phyloP scores from a whole-genome alignment of 768 basidiomycete species.

The Kwoniella dejecticola region DNA sequence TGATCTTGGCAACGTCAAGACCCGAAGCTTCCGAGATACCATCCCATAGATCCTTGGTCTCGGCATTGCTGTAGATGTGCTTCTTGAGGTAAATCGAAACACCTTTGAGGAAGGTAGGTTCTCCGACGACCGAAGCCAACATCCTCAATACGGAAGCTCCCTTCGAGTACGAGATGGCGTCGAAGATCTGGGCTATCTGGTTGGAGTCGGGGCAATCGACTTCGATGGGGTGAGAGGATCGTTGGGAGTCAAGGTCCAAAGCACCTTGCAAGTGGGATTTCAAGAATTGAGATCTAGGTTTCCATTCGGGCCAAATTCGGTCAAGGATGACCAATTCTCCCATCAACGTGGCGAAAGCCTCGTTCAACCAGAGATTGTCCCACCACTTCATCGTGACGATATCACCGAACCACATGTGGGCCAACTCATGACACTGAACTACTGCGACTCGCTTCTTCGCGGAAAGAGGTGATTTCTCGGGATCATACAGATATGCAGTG shows the following conservation, averaged over 20 bases:
- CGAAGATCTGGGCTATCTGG: slow-evolving; percentile 86
- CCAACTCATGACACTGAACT: slow-evolving; percentile 74
- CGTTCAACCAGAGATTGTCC: slow-evolving; percentile 57
- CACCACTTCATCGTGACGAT: slow-evolving; percentile 79
- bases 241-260: slow-evolving; percentile 76
- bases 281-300: slow-evolving; percentile 77
- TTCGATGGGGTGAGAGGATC: slow-evolving; percentile 89
- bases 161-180: slow-evolving; percentile 79
- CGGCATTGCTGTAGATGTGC: slow-evolving; percentile 79
- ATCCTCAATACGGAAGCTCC: slow-evolving; percentile 78
- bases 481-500: slow-evolving; percentile 74
- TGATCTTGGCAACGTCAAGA: slow-evolving; percentile 72
- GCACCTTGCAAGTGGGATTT: slow-evolving; percentile 75
- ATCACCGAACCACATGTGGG: slow-evolving; percentile 73
- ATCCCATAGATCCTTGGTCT: slow-evolving; percentile 82
- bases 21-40: slow-evolving; percentile 75
- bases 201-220: slow-evolving; percentile 85
- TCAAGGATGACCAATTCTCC: slow-evolving; percentile 83
- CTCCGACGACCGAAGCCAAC: slow-evolving; percentile 83
- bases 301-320: slow-evolving; percentile 75
- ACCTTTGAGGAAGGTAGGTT: slow-evolving; percentile 81
- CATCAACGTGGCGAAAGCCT: slow-evolving; percentile 85
- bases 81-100: slow-evolving; percentile 91
- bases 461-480: slow-evolving; percentile 68
- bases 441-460: slow-evolving; percentile 78